phyloP scores from a whole-genome alignment of 2,329 filamentous ascomycete species.

The Fusarium veterinarium region DNA sequence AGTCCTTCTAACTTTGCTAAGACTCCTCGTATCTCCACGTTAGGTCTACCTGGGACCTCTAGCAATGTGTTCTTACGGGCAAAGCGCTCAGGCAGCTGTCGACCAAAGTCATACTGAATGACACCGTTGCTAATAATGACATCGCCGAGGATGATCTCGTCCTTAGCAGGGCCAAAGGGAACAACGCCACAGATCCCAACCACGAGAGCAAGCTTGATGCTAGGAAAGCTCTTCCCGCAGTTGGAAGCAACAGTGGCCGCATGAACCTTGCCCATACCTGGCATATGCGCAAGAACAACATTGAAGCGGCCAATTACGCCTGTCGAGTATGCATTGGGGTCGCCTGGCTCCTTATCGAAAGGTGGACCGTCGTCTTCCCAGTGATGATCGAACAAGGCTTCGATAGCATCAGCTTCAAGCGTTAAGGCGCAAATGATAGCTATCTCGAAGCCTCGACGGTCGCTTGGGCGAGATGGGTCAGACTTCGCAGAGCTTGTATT shows the following conservation, averaged over 20 bases:
- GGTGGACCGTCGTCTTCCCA: background rate
- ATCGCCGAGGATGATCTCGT: background rate
- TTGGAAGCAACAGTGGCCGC: background rate
- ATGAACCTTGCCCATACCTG: background rate
- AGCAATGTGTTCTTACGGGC: accelerated
- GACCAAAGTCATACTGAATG: background rate
- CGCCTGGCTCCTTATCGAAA: background rate
- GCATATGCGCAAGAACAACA: background rate
- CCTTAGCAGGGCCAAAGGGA: accelerated
- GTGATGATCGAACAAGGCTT: background rate
- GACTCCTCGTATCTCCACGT: accelerated
- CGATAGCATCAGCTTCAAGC: background rate
- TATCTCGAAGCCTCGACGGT: background rate
- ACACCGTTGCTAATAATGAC: background rate
- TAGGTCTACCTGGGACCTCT: accelerated
- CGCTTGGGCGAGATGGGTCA: background rate
- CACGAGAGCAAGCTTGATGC: background rate
- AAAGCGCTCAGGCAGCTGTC: accelerated
- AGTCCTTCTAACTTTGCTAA: accelerated
- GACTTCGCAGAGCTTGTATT: accelerated
- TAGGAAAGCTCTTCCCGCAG: background rate
- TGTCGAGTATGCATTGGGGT: background rate
- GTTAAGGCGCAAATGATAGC: background rate
- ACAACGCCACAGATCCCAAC: background rate
- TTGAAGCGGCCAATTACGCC: background rate